Base-by-base conservation (phyloP, 331 rosid genomes). In the Telfairia occidentalis region DNA sequence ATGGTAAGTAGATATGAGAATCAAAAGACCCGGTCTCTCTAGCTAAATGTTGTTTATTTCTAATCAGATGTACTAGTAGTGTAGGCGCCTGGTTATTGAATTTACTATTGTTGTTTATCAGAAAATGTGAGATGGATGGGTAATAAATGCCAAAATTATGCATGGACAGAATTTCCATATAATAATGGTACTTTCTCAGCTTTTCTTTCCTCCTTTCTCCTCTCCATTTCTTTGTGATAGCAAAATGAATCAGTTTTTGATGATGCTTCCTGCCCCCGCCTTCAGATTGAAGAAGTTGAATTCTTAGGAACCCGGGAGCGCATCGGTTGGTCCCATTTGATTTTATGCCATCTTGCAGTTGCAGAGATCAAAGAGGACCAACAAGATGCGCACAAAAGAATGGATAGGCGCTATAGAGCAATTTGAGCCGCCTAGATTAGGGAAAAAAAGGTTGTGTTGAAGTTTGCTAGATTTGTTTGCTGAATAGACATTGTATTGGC, bases 61-160 rank as follows among this genome's bases (percentile, higher is more conserved):
- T 78, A 43, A 38, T 57, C 85, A 80, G 85, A 84, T 87, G 82
- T 88, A 87, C 85, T 85, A 43, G 26, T 43, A 87, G 53, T 73
- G 85, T 84, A 85, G 73, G 86, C 88, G 75, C 85, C 85, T 82
- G 92, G 85, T 85, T 83, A 84, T 82, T 80, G 90, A 86, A 87
- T 88, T 86, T 87, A 84, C 86, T 85, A 79, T 82, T 84, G 82
- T 82, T 85, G 40, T 84, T 80, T 70, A 84, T 83, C 82, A 85
- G 89, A 83, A 84, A 79, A 80, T 88, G 89, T 82, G 90, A 85
- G 86, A 82, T 83, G 92, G 86, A 82, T 83, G 90, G 85, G 85
- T 84, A 92, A 92, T 92, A 92, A 92, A 90, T 90, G 89, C 85
- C 82, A 71, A 84, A 81, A 76, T 21, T 83, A 79, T 83, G 88